Percentiles rank a stretch among this genome's conserved stretches.
These are phyloP conservation scores for Deuterostichococcus epilithicus DNA, from an alignment of 139 green algal species.

Conservation along the genomic window DNA sequence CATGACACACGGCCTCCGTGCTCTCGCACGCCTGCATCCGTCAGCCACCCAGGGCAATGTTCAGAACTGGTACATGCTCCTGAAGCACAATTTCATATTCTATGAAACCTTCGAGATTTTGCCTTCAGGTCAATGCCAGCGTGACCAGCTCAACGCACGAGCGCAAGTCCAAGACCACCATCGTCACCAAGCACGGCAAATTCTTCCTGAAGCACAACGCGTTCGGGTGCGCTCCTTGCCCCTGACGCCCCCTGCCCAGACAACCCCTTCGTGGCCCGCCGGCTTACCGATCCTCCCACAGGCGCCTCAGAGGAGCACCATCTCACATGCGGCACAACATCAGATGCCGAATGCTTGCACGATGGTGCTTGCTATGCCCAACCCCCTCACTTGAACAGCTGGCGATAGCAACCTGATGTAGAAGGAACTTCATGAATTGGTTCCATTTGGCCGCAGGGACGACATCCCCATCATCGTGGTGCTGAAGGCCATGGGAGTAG, in stretches of 20 bases:
- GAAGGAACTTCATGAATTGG: too few species aligned
- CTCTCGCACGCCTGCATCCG: too few species aligned
- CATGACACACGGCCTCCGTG: too few species aligned
- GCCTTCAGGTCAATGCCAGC: slow-evolving; percentile 57
- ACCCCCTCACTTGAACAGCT: too few species aligned
- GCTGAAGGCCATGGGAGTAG: slow-evolving; percentile 92
- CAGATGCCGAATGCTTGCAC: too few species aligned
- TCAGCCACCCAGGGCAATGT: too few species aligned
- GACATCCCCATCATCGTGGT: slow-evolving; percentile 88
- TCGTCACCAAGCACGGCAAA: slow-evolving; percentile 78
- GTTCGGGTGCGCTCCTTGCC: slow-evolving; percentile 74
- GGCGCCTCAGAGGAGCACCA: too few species aligned
- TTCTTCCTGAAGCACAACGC: slow-evolving; percentile 93
- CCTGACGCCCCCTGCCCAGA: background rate
- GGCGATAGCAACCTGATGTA: too few species aligned
- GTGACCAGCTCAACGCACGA: slow-evolving; percentile 93
- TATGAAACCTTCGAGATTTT: too few species aligned
- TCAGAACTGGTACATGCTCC: background rate
- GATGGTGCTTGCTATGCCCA: too few species aligned
- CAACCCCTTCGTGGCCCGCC: background rate
- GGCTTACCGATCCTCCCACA: too few species aligned
- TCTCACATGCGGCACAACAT: too few species aligned
- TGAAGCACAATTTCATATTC: slow-evolving; percentile 15
- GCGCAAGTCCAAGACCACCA: slow-evolving; percentile 97
- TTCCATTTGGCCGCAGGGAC: slow-evolving; percentile 55